Base-by-base conservation (phyloP, 306 rosid species). In the Coriaria nepalensis region DNA sequence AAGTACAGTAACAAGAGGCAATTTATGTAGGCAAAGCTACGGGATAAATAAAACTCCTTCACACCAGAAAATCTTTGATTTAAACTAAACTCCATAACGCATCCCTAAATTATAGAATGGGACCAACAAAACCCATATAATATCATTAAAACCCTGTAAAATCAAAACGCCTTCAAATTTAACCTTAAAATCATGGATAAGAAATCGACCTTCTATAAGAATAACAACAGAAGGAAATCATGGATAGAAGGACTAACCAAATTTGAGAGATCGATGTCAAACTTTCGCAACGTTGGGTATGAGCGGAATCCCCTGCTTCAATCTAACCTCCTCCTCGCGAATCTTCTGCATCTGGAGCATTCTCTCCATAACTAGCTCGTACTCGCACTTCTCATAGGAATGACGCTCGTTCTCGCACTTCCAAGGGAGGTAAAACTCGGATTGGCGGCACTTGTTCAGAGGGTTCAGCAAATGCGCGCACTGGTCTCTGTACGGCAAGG, bases 321-420 rank as follows among this genome's bases (percentile, higher is more conserved):
- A 58, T 33, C 51, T 20, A 55, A 75, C 68, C 43, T 78, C 68
- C 8, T 70, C 55, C 44, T 81, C 72, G 6, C 82, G 95, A 66
- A 90, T 79, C 92, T 81, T 81, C 69, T 90, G 92, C 98, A 90
- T 85, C 82, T 66, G 65, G 12, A 90, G 85, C 98, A 90, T 85
- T 39, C 95, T 49, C 68, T 85, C 98, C 95, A 90, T 90, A 46
- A 90, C 79, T 35, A 90, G 95, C 63, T 90, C 95, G 65, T 90
- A 90, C 57, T 77, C 72, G 60, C 98, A 90, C 72, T 90, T 90
- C 64, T 90, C 98, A 59, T 79, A 90, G 35, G 80, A 33, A 55
- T 90, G 95, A 7, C 98, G 94, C 49, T 85, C 79, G 60, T 63
- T 40, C 62, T 78, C 79, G 68, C 95, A 90, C 74, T 85, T 90